Conservation (phyloP, 1,139 yeast species). For the Kurtzmaniella quercitrusa region DNA sequence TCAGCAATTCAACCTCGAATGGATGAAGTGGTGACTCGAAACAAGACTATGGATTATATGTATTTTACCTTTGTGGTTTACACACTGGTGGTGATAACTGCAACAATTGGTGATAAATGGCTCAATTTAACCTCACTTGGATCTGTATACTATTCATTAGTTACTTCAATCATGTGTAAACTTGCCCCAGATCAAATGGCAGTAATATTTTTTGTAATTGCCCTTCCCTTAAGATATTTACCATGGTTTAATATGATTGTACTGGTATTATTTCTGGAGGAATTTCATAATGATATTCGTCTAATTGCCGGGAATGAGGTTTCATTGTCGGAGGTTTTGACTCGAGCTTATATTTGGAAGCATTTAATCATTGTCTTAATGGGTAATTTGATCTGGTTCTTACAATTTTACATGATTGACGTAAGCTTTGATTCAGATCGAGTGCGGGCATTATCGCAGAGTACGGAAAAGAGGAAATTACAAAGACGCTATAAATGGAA, state of each 20-base stretch:
- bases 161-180: neutral
- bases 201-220: neutral
- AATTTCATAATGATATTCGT: neutral
- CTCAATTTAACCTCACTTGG: neutral
- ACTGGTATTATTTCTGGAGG: neutral
- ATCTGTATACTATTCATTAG: neutral
- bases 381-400: conserved; percentile 41
- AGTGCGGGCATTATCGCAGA: conserved; percentile 10
- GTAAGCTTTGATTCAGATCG: conserved; percentile 18
- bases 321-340: conserved; percentile 4
- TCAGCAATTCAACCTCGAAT: conserved; percentile 4
- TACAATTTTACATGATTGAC: conserved; percentile 16
- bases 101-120: conserved; percentile 11
- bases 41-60: conserved; percentile 25
- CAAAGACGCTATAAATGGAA: conserved; percentile 11
- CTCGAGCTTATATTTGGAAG: conserved; percentile 14
- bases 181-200: neutral
- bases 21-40: conserved; percentile 11
- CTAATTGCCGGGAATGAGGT: neutral
- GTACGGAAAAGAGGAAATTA: conserved; percentile 9
- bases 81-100: conserved; percentile 17
- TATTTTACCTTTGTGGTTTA: conserved; percentile 26
- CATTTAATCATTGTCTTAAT: conserved; percentile 18
- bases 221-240: neutral
- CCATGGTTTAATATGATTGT: neutral